A percentile compares a stretch with the other conserved stretches of the same genome.
phyloP scores from a whole-genome alignment of 306 rosid genomes.

The Sphenostylis stenocarpa region DNA sequence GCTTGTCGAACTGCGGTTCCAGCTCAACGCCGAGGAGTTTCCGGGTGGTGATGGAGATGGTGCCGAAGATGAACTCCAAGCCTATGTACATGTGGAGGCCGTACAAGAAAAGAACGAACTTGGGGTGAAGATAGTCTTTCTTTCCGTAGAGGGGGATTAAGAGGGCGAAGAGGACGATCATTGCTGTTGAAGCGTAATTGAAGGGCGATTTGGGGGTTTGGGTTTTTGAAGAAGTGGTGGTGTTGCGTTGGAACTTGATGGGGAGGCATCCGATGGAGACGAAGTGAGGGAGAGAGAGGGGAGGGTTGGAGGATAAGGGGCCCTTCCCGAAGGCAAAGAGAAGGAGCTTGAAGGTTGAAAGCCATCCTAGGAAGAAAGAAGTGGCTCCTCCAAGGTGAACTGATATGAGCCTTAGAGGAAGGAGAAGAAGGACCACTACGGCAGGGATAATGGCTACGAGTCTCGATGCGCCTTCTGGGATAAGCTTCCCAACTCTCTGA shows the following conservation, averaged over 20 bases:
- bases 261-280: constrained; percentile 33
- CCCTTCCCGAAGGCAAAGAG: constrained; percentile 42
- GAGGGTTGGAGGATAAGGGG: constrained; percentile 33
- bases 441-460: constrained; percentile 29
- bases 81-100: constrained; percentile 38
- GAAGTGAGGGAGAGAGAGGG: constrained; percentile 36
- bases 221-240: not conserved
- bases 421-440: constrained; percentile 30
- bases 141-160: constrained; percentile 7
- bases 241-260: constrained; percentile 32
- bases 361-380: constrained; percentile 40
- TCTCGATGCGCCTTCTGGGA: constrained; percentile 18
- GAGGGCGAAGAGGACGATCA: not conserved
- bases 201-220: not conserved
- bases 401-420: constrained; percentile 38
- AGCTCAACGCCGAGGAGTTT: constrained; percentile 19
- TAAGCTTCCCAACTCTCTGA: constrained; percentile 26
- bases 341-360: constrained; percentile 46
- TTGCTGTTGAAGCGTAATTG: not conserved
- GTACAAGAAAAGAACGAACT: constrained; percentile 18
- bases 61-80: constrained; percentile 20
- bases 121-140: constrained; percentile 24
- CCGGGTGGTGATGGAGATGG: not conserved
- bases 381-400: constrained; percentile 39
- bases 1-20: constrained; percentile 36